phyloP scores from a whole-genome alignment of 2,329 filamentous ascomycete genomes.

The Emergomyces africanus region DNA sequence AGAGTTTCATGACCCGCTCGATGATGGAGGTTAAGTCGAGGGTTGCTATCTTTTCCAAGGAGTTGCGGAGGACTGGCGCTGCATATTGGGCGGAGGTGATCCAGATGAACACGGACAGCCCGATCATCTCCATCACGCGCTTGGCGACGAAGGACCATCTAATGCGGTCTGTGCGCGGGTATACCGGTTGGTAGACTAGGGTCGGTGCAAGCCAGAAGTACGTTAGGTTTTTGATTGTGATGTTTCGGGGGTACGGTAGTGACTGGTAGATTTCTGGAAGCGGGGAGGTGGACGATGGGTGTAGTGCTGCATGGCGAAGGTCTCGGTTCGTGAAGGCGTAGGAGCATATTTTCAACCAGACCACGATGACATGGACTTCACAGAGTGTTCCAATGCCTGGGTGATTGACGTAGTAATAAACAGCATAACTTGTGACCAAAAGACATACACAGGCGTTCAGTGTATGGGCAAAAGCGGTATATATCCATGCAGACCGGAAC shows the following conservation, averaged over 20 bases:
- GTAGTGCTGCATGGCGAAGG: conserved; percentile 77
- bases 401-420: conserved; percentile 87
- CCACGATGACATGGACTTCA: conserved; percentile 83
- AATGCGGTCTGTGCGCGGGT: conserved; percentile 69
- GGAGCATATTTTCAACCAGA: conserved; percentile 91
- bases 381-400: conserved; percentile 85
- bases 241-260: conserved; percentile 83
- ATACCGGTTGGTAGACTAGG: conserved; percentile 90
- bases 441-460: conserved; percentile 75
- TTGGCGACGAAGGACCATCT: conserved; percentile 83
- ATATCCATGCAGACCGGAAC: conserved; percentile 65
- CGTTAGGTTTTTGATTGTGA: conserved; percentile 72
- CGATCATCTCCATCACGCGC: conserved; percentile 62
- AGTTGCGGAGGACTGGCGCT: conserved; percentile 77
- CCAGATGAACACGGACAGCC: conserved; percentile 84
- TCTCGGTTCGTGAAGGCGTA: conserved; percentile 97
- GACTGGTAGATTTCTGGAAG: conserved; percentile 69
- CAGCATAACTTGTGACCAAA: conserved; percentile 65
- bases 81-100: conserved; percentile 90
- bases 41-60: conserved; percentile 70
- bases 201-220: conserved; percentile 99
- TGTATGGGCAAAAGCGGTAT: conserved; percentile 67
- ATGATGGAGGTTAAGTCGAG: conserved; percentile 70
- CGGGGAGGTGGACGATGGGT: conserved; percentile 54
- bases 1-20: conserved; percentile 86